phyloP scores from a whole-genome alignment of 2,329 filamentous ascomycete genomes.

The Phaeoacremonium minimum region DNA sequence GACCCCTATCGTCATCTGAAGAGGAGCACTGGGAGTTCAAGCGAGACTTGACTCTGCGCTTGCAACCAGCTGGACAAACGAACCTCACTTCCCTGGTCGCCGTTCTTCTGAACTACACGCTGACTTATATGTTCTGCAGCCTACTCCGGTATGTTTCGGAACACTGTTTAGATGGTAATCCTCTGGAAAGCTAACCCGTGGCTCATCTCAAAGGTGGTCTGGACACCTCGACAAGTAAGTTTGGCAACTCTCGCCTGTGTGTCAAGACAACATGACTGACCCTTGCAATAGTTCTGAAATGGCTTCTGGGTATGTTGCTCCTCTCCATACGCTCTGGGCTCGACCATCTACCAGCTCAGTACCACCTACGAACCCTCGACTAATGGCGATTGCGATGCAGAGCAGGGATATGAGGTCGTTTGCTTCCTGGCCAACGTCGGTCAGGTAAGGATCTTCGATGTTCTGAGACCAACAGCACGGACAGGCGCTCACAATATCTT shows the following conservation, averaged over 20 bases:
- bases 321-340: neutral
- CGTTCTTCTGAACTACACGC: too few species aligned
- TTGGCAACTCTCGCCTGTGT: neutral
- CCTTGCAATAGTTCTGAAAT: conserved; percentile 7
- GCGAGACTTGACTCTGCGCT: too few species aligned
- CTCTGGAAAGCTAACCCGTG: too few species aligned
- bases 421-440: conserved; percentile 66
- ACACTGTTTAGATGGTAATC: neutral
- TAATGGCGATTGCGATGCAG: conserved; percentile 13
- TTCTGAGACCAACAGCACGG: too few species aligned
- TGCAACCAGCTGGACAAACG: neutral
- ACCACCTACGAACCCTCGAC: neutral
- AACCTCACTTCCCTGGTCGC: neutral
- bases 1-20: neutral
- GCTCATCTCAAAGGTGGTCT: too few species aligned
- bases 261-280: conserved; percentile 2
- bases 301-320: conserved; percentile 8
- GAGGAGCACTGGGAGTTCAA: neutral
- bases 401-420: conserved; percentile 58
- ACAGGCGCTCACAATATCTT: too few species aligned
- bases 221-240: conserved; percentile 13
- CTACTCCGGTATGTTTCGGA: neutral
- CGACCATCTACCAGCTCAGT: neutral
- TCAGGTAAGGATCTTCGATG: too few species aligned
- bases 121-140: neutral